Evolutionary conservation across 1,284 basidiomycete genomes (phyloP).

Genomic region (Caloboletus inedulis): DNA sequence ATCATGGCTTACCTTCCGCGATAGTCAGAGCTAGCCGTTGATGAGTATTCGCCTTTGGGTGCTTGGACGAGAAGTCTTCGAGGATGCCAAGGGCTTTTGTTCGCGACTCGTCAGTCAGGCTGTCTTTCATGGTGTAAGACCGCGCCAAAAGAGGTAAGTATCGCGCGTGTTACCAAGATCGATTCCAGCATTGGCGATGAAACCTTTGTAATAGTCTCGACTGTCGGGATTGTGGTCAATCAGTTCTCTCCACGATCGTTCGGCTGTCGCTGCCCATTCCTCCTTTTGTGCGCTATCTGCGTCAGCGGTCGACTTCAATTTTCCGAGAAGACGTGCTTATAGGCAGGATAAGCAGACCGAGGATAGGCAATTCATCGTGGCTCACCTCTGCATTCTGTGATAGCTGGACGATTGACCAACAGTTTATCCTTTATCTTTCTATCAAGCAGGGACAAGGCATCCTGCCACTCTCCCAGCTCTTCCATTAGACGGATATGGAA

Average conservation of each 20-base stretch:
- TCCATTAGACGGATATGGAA: constrained; percentile 83
- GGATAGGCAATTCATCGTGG: not conserved
- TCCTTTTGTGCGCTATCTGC: constrained; percentile 46
- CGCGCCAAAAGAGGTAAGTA: not conserved
- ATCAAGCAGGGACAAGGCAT: constrained; percentile 65
- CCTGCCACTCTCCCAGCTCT: constrained; percentile 64
- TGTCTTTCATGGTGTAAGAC: constrained; percentile 28
- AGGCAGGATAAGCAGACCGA: constrained; percentile 9
- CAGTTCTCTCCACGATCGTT: constrained; percentile 70
- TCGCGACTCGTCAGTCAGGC: constrained; percentile 50
- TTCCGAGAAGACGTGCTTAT: constrained; percentile 68
- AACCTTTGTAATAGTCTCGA: constrained; percentile 77
- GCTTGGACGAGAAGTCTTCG: constrained; percentile 54
- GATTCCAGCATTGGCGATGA: constrained; percentile 65
- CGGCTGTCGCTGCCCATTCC: constrained; percentile 23
- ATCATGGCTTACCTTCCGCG: constrained; percentile 45
- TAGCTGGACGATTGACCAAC: constrained; percentile 70
- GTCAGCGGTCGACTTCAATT: constrained; percentile 58
- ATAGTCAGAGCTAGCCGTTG: constrained; percentile 69
- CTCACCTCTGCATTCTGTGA: constrained; percentile 71
- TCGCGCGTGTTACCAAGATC: constrained; percentile 52
- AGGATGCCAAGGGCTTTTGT: constrained; percentile 57
- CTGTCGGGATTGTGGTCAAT: constrained; percentile 87
- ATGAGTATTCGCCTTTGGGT: constrained; percentile 72
- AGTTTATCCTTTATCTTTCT: constrained; percentile 59